Base-by-base conservation (phyloP, 2,329 filamentous ascomycete species). In the Coniosporium tulheliwenetii region DNA sequence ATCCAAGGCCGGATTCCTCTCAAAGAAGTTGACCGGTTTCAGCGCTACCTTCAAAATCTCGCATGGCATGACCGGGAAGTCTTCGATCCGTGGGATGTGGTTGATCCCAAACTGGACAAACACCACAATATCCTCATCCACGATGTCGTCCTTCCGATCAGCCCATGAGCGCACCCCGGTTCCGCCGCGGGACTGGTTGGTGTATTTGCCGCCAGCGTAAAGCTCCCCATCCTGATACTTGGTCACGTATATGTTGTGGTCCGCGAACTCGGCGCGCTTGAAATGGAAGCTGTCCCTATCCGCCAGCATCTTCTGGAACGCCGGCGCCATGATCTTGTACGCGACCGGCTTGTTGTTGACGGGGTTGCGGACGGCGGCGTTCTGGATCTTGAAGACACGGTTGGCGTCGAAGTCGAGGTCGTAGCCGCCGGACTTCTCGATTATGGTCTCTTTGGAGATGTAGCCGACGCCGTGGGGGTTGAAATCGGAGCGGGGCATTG, bases 1-100 rank as follows among this genome's bases (percentile, higher is more conserved):
- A 61, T 75, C 73, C 5, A 76, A 53, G 13, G 70, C 72, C 2
- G 73, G 73, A 41, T 77, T 77, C 56, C 64, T 68, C 30, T 65
- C 59, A 45, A 75, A 75, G 59, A 77, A 77, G 49, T 76, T 73
- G 9, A 71, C 66, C 0, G 73, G 71, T 47, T 74, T 70, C 44
- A 77, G 55, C 40, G 68, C 61, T n/a, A 76, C 63, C 50, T 69
- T 72, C 41, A 75, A 59, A 10, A 70, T 67, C 58, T 77, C 72
- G 36, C 64, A 67, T 1, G 72, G 72, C 71, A 75, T 75, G 37
- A 75, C 65, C 0, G 70, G 70, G 55, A 73, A 75, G 48, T 75
- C 71, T 53, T 76, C 72, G 12, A 69, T 64, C 31, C 69, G 55
- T 0, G 67, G 66, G 42, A 73, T 63, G 45, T 76, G 71, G 26